Evolutionary conservation across 805 yeast genomes (phyloP).

Genomic region (Ascoidea rubescens): DNA sequence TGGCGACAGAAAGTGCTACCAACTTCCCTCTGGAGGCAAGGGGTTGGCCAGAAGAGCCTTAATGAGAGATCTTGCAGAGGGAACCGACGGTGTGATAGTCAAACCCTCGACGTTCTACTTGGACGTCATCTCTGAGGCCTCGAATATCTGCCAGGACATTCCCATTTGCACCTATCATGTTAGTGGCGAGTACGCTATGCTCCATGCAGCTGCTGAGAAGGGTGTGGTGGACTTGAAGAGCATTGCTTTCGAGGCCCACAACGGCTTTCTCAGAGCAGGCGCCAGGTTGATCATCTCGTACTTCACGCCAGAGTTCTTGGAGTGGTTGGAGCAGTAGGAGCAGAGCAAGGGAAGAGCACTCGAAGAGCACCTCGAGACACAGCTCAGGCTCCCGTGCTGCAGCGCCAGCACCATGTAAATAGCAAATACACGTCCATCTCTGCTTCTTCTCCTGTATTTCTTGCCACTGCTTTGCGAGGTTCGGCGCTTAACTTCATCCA

Average conservation of each 20-base stretch:
- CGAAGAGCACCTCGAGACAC: not conserved
- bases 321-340: constrained; percentile 51
- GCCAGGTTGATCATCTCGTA: constrained; percentile 85
- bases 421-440: no score
- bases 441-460: no score
- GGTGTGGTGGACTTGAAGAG: constrained; percentile 77
- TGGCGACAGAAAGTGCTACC: constrained; percentile 90
- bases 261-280: constrained; percentile 91
- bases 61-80: constrained; percentile 74
- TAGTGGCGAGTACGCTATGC: constrained; percentile 94
- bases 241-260: constrained; percentile 69
- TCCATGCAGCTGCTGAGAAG: constrained; percentile 96
- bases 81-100: constrained; percentile 90
- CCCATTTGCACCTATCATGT: constrained; percentile 96
- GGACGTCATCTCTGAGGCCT: constrained; percentile 82
- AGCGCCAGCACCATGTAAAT: no score
- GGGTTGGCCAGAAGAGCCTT: constrained; percentile 93
- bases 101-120: constrained; percentile 94
- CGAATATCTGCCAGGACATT: constrained; percentile 64
- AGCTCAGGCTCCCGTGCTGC: no score
- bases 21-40: constrained; percentile 82
- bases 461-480: no score
- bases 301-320: constrained; percentile 90
- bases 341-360: not conserved
- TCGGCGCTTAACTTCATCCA: no score